Evolutionary conservation across 2,329 filamentous ascomycete genomes (phyloP).

Genomic region (Phialemoniopsis sp.): DNA sequence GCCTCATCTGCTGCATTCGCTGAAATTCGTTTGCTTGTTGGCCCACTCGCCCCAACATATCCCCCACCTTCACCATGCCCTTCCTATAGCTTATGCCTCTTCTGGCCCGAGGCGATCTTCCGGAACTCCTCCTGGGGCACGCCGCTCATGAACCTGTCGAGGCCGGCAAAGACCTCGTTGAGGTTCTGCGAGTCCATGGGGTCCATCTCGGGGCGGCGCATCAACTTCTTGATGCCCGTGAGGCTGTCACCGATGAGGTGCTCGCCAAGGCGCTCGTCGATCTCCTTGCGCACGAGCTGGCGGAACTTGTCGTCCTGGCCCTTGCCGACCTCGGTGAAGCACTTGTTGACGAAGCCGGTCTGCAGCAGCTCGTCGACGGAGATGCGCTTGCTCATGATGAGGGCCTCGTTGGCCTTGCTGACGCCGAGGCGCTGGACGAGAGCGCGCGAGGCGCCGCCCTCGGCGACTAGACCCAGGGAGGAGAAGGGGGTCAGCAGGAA

Average conservation of each 20-base stretch:
- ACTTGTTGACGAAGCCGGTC: constrained; percentile 80
- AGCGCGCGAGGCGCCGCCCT: constrained; percentile 76
- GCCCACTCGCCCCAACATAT: too few relatives aligned
- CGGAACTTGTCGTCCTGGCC: constrained; percentile 63
- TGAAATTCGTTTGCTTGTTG: too few relatives aligned
- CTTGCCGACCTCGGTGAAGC: constrained; percentile 56
- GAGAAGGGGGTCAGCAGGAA: constrained; percentile 91
- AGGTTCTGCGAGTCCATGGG: constrained; percentile 73
- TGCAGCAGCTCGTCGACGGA: constrained; percentile 66
- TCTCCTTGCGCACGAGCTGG: constrained; percentile 68
- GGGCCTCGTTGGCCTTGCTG: constrained; percentile 81
- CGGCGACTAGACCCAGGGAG: constrained; percentile 82
- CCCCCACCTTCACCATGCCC: background rate
- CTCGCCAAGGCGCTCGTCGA: constrained; percentile 73
- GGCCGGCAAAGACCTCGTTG: constrained; percentile 77
- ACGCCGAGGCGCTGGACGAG: constrained; percentile 79
- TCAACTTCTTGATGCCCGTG: constrained; percentile 78
- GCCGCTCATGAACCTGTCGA: constrained; percentile 75
- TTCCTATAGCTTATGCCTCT: constrained; percentile 82
- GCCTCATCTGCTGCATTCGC: too few relatives aligned
- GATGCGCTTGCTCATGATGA: constrained; percentile 85
- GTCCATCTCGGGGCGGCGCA: constrained; percentile 69
- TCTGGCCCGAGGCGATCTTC: constrained; percentile 81
- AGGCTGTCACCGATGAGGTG: constrained; percentile 79
- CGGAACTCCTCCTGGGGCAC: constrained; percentile 85